These are phyloP conservation scores for Aspergillus eucalypticola DNA, from an alignment of 2,329 filamentous ascomycete species.

Conservation along the genomic window DNA sequence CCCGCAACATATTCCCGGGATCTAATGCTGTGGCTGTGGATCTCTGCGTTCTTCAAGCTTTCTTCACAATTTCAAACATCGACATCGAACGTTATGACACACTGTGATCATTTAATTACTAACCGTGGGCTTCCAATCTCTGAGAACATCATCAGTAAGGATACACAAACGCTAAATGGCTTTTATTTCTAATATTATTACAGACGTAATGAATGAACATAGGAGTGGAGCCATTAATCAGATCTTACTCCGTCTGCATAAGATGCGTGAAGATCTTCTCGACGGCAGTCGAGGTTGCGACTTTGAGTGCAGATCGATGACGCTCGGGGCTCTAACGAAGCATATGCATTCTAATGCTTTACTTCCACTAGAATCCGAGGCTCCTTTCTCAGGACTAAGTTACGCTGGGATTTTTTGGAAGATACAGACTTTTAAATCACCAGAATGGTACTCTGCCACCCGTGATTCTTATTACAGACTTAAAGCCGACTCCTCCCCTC, in stretches of 20 bases:
- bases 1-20: constrained; percentile 12
- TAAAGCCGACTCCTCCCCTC: too few relatives aligned
- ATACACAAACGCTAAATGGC: background rate
- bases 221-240: constrained; percentile 17
- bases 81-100: constrained; percentile 22
- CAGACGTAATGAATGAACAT: constrained; percentile 19
- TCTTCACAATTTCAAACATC: constrained; percentile 17
- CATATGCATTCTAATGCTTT: constrained; percentile 17
- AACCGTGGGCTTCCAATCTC: constrained; percentile 25
- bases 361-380: constrained; percentile 15
- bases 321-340: constrained; percentile 24
- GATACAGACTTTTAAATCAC: too few relatives aligned
- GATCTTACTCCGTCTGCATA: constrained; percentile 13
- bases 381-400: constrained; percentile 12
- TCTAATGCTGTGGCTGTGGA: constrained; percentile 13
- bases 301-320: constrained; percentile 28
- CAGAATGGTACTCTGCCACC: too few relatives aligned
- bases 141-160: constrained; percentile 18
- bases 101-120: constrained; percentile 14
- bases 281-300: constrained; percentile 17
- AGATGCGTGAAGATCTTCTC: constrained; percentile 13
- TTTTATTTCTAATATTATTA: constrained; percentile 5
- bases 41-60: constrained; percentile 22
- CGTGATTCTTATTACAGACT: too few relatives aligned
- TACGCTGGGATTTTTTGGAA: too few relatives aligned